phyloP scores from a whole-genome alignment of 129 eudicot species.

The Gnaphalium uliginosum region DNA sequence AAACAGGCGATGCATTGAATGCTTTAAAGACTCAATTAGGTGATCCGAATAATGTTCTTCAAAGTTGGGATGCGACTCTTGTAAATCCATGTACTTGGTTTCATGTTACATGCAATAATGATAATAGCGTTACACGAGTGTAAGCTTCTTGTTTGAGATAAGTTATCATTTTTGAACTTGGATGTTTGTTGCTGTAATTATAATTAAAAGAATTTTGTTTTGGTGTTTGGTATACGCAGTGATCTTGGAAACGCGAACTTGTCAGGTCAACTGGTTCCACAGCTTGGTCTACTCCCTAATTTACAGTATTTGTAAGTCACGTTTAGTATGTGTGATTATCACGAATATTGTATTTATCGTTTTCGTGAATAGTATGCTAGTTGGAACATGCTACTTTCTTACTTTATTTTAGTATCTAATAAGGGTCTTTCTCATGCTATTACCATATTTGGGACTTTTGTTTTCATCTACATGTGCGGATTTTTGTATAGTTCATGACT shows the following conservation, averaged over 20 bases:
- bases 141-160: constrained; percentile 31
- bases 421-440: neutral
- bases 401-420: neutral
- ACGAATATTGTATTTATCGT: neutral
- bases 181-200: neutral
- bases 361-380: neutral
- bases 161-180: neutral
- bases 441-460: neutral
- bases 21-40: constrained; percentile 65
- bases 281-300: constrained; percentile 68
- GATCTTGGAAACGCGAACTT: constrained; percentile 93
- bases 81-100: constrained; percentile 96
- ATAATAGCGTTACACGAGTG: constrained; percentile 87
- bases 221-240: constrained; percentile 38
- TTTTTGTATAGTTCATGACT: neutral
- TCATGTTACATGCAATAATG: constrained; percentile 78
- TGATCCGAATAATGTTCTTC: constrained; percentile 83
- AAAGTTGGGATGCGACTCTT: constrained; percentile 93
- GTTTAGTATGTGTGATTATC: neutral
- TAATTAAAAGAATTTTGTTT: neutral
- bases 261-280: constrained; percentile 72
- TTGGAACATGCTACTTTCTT: neutral
- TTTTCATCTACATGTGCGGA: neutral
- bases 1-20: constrained; percentile 76
- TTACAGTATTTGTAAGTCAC: constrained; percentile 81